Conservation (phyloP, 1,284 basidiomycete species). For the Puccinia novopanici region DNA sequence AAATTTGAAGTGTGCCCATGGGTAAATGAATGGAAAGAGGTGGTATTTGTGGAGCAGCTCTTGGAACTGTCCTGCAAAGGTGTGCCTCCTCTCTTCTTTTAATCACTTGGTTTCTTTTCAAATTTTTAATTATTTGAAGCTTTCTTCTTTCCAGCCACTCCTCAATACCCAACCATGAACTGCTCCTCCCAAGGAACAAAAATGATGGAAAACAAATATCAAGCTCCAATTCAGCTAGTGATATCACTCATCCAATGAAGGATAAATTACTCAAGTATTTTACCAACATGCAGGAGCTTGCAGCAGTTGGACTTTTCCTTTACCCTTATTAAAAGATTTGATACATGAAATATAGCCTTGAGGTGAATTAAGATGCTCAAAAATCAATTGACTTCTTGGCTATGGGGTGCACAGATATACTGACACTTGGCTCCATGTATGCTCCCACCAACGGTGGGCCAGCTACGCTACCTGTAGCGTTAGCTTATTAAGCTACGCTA, state of each 20-base stretch:
- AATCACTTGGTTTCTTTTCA: too few relatives aligned
- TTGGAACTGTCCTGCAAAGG: neutral
- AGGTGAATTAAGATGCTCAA: neutral
- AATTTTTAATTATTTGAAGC: too few relatives aligned
- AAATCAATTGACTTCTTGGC: neutral
- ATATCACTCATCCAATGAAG: neutral
- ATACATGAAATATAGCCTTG: constrained; percentile 1
- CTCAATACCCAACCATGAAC: neutral
- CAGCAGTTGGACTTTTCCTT: neutral
- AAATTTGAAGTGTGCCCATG: neutral
- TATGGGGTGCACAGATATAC: neutral
- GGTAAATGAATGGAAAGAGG: neutral
- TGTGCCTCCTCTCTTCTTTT: too few relatives aligned
- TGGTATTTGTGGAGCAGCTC: neutral
- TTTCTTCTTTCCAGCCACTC: too few relatives aligned
- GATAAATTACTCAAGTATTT: neutral
- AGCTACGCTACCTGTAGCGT: too few relatives aligned
- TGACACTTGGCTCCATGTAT: neutral
- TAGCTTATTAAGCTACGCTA: too few relatives aligned
- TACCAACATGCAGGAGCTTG: neutral
- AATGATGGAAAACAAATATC: neutral
- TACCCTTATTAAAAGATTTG: neutral
- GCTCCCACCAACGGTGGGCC: too few relatives aligned
- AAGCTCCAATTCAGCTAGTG: neutral
- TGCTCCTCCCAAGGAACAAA: neutral